Base-by-base conservation (phyloP, 2,329 filamentous ascomycete genomes). In the Ambrosiella xylebori region DNA sequence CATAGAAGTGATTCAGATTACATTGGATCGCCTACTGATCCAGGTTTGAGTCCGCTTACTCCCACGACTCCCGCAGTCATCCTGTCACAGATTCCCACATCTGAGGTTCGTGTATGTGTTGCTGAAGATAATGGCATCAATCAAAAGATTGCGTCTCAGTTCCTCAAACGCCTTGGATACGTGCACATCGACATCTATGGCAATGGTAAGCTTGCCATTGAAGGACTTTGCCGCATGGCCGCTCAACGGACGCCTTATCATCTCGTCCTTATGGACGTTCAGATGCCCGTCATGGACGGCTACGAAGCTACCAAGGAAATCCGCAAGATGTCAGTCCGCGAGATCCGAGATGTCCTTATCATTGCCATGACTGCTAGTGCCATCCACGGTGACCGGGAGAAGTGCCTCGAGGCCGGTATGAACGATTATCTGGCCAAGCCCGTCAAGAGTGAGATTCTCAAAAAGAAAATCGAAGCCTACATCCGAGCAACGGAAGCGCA, bases 301-400 rank as follows among this genome's bases (percentile, higher is more conserved):
- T 95, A 95, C 67, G 86, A 95, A 69, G 89, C 90, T 1, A 96
- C 90, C 0, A 85, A 85, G 63, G 77, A 88, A 59, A 81, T 96
- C 50, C 83, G 90, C 8, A 80, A 81, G 63, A 89, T 96, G 68
- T 68, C 80, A 0, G 79, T 88, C 60, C 84, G 88, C 40, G 78
- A 79, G 7, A 88, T 97, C 9, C 78, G 87, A 56, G 83, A 87
- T 63, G 81, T 94, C 1, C 74, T 96, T n/a, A 86, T 97, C 54
- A 96, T 97, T 64, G 91, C 91, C 57, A 96, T 97, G 91, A 97
- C 91, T 0, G 91, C 91, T 1, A 90, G 85, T 35, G 91, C 91
- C 2, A 97, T 97, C 61, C 86, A 93, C 67, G 91, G 91, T 15
- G 91, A 97, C 67, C 78, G 90, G 53, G 91, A 97, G 68, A 96